A percentile compares a stretch with the other conserved stretches of the same genome.
Conservation (phyloP, 1,284 basidiomycete genomes). For the Calocybe gambosa region DNA sequence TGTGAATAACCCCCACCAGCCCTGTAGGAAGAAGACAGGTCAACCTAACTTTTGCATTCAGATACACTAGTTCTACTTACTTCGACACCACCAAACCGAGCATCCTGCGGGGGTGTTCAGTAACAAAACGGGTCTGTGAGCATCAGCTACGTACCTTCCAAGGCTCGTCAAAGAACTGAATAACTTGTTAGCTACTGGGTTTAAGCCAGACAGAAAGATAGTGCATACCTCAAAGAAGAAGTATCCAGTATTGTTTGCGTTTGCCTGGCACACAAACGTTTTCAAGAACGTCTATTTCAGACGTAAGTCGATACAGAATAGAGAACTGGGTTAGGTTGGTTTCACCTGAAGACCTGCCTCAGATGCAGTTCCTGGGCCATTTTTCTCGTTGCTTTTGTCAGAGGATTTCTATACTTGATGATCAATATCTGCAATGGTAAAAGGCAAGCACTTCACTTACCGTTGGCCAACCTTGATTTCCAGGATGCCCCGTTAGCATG, state of each 20-base stretch:
- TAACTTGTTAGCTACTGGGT: slow-evolving; percentile 19
- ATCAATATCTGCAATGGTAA: slow-evolving; percentile 1
- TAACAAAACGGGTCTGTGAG: not conserved
- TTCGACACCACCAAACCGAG: slow-evolving; percentile 83
- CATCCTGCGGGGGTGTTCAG: slow-evolving; percentile 26
- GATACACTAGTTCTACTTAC: slow-evolving; percentile 14
- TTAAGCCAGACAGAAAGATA: too few species aligned
- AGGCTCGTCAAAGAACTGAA: slow-evolving; percentile 73
- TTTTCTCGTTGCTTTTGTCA: slow-evolving; percentile 46
- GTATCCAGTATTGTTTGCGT: slow-evolving; percentile 74
- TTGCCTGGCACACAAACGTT: slow-evolving; percentile 85
- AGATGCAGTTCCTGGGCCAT: slow-evolving; percentile 66
- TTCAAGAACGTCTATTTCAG: slow-evolving; percentile 70
- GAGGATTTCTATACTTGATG: slow-evolving; percentile 44
- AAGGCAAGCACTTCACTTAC: slow-evolving; percentile 29
- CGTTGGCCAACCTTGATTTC: slow-evolving; percentile 65
- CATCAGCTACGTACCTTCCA: slow-evolving; percentile 56
- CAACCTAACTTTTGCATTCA: not conserved
- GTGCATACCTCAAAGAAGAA: slow-evolving; percentile 74
- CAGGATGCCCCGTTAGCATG: not conserved
- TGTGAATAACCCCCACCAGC: slow-evolving; percentile 51
- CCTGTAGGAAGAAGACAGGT: slow-evolving; percentile 22
- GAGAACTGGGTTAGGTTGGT: not conserved
- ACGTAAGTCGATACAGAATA: not conserved
- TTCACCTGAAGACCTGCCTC: slow-evolving; percentile 47